A percentile compares a stretch with the other conserved stretches of the same genome.
Conservation (phyloP, 2,329 filamentous ascomycete species). For the Ophiostoma sp. region DNA sequence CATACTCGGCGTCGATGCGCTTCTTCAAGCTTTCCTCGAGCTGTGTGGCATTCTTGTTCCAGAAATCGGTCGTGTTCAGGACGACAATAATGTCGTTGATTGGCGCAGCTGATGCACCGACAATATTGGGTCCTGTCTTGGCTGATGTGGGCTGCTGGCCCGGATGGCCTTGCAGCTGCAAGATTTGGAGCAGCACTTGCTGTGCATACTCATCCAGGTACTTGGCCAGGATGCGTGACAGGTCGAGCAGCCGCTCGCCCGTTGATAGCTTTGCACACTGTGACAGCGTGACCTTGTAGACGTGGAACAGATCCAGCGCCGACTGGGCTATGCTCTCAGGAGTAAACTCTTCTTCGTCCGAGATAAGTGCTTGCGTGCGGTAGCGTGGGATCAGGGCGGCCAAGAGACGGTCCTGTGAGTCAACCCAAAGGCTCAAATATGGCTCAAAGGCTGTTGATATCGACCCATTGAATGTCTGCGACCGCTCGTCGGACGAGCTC, state of each 20-base stretch:
- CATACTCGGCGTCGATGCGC: constrained; percentile 75
- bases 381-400: constrained; percentile 82
- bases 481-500: constrained; percentile 68
- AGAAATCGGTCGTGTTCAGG: constrained; percentile 95
- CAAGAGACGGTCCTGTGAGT: constrained; percentile 87
- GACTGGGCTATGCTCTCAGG: constrained; percentile 84
- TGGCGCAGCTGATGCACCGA: constrained; percentile 38
- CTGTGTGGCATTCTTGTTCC: constrained; percentile 87
- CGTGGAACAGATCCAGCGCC: constrained; percentile 94
- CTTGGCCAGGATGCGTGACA: constrained; percentile 80
- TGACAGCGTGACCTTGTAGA: constrained; percentile 86
- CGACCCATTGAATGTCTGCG: constrained; percentile 75
- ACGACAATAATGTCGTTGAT: constrained; percentile 67
- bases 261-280: constrained; percentile 97
- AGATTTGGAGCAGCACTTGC: constrained; percentile 73
- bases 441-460: constrained; percentile 97
- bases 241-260: constrained; percentile 75
- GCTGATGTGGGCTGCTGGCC: neutral
- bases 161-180: constrained; percentile 38
- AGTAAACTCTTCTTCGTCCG: constrained; percentile 86
- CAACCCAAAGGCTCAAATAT: constrained; percentile 94
- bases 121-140: neutral
- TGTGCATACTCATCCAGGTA: constrained; percentile 95
- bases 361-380: constrained; percentile 71
- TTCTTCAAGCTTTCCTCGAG: constrained; percentile 92